Conservation (phyloP, 2,329 filamentous ascomycete species). For the Hypocreales sp. region DNA sequence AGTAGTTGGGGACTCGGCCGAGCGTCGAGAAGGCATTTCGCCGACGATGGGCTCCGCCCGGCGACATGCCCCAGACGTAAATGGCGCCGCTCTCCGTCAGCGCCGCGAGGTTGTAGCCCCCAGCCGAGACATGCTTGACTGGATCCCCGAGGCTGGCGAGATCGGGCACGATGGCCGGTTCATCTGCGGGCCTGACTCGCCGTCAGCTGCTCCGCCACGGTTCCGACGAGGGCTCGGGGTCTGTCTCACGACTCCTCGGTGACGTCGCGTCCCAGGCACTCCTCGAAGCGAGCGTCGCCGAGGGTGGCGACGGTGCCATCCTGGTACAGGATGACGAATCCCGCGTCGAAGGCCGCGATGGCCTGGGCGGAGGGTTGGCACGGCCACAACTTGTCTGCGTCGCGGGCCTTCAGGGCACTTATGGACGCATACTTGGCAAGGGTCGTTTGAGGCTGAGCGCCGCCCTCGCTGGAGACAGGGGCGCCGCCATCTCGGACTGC, state of each 20-base stretch:
- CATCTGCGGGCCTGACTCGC: constrained; percentile 23
- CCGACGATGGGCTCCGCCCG: constrained; percentile 12
- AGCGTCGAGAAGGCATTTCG: constrained; percentile 16
- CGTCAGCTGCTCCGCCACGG: constrained; percentile 3
- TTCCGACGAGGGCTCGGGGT: background rate
- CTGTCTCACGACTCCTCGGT: constrained; percentile 18
- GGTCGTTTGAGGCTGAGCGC: constrained; percentile 1
- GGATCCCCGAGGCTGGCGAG: constrained; percentile 34
- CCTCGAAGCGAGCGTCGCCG: constrained; percentile 42
- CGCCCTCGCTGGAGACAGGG: background rate
- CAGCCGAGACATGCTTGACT: constrained; percentile 36
- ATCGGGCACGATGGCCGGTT: constrained; percentile 29
- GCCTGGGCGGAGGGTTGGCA: constrained; percentile 17
- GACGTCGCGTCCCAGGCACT: constrained; percentile 38
- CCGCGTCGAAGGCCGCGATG: constrained; percentile 30
- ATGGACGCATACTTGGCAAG: constrained; percentile 10
- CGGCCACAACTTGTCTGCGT: constrained; percentile 7
- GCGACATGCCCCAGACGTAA: constrained; percentile 41
- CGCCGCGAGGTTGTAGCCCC: constrained; percentile 41
- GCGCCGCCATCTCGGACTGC: background rate
- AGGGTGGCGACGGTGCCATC: constrained; percentile 31
- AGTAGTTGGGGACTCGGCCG: constrained; percentile 21
- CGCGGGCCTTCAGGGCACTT: constrained; percentile 5
- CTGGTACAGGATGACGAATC: constrained; percentile 29
- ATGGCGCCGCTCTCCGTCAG: constrained; percentile 40